Evolutionary conservation across 352 stramenopile species (phyloP).

Genomic region (Phytophthora europaea): DNA sequence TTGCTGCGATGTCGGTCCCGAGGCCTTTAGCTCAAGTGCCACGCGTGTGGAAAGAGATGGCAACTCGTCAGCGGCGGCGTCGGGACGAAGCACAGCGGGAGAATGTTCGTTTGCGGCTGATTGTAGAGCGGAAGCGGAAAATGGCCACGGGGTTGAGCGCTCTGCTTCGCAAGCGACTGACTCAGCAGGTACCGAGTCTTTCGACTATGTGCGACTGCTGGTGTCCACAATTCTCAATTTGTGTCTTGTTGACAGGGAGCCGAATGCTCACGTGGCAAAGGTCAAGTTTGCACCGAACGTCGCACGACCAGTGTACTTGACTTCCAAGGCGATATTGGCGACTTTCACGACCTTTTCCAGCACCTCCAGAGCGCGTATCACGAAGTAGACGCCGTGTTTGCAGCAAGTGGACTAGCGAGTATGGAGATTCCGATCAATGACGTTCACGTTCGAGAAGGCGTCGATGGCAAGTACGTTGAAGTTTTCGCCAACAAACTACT

Average conservation of each 20-base stretch:
- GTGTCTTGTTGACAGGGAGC: constrained; percentile 5
- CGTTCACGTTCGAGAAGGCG: constrained; percentile 32
- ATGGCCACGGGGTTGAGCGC: constrained; percentile 32
- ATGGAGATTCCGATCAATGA: constrained; percentile 31
- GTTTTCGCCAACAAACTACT: constrained; percentile 40
- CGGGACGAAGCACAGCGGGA: constrained; percentile 35
- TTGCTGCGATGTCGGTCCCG: constrained; percentile 4
- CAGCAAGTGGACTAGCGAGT: constrained; percentile 24
- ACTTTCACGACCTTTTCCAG: constrained; percentile 47
- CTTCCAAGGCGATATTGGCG: constrained; percentile 41
- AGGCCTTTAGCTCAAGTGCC: constrained; percentile 10
- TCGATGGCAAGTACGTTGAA: constrained; percentile 37
- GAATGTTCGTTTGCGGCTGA: constrained; percentile 39
- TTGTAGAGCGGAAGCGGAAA: constrained; percentile 39
- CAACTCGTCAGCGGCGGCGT: constrained; percentile 18
- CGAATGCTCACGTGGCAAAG: constrained; percentile 10
- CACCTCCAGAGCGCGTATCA: constrained; percentile 42
- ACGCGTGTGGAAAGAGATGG: constrained; percentile 36
- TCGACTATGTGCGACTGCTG: neutral
- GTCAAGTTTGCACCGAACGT: neutral
- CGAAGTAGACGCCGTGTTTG: constrained; percentile 48
- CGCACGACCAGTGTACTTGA: constrained; percentile 24
- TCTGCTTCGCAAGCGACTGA: constrained; percentile 33
- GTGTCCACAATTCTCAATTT: neutral
- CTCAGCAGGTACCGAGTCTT: constrained; percentile 27